Evolutionary conservation across 805 yeast genomes (phyloP), one percentile per base, ranked within the genome.

Genomic region (Candida insectalens): DNA sequence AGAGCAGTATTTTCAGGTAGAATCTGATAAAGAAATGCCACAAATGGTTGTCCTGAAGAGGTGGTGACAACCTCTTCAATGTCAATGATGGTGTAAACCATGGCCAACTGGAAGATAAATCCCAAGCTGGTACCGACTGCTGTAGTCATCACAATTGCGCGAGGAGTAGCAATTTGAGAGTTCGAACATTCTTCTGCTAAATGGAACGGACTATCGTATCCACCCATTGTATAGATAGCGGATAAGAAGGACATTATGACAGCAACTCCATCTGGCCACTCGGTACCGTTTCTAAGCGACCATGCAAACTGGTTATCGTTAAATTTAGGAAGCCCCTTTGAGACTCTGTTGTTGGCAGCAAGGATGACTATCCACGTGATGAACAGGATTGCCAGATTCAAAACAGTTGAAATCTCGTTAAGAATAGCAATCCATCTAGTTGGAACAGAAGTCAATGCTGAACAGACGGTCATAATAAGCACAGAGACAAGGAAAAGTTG

Each of bases 161-260:
- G 63, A n/a, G 85, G 84, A 7, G 79, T 75, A 4, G 81, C 81
- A 10, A 62, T 55, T 23, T 70, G 59, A 5, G 83, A 81, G 48
- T 77, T 76, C 32, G 75, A 57, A 43, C 80, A 72, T 47, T 79
- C 87, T 55, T 79, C 88, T 12, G 82, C 66, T 39, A 79, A 59
- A 47, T 80, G 85, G 60, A 77, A 79, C 0, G 85, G 82, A 15
- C 82, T 73, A 49, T 79, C 85, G 48, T 75, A 80, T 16, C 84
- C 85, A 30, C 79, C 68, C 83, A 79, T 77, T 25, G 79, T 71
- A 80, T 80, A 74, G 37, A 73, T 70, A 23, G 68, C 76, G n/a
- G 79, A 75, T 46, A 72, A 50, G 53, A 74, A 74, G 4, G 74
- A 61, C 65, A 72, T 62, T 36, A 77, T 52, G 45, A 72, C 60